A percentile compares a stretch with the other conserved stretches of the same genome.
These are phyloP conservation scores for Cytospora piceicola DNA, from an alignment of 2,329 filamentous ascomycete genomes.

Conservation along the genomic window DNA sequence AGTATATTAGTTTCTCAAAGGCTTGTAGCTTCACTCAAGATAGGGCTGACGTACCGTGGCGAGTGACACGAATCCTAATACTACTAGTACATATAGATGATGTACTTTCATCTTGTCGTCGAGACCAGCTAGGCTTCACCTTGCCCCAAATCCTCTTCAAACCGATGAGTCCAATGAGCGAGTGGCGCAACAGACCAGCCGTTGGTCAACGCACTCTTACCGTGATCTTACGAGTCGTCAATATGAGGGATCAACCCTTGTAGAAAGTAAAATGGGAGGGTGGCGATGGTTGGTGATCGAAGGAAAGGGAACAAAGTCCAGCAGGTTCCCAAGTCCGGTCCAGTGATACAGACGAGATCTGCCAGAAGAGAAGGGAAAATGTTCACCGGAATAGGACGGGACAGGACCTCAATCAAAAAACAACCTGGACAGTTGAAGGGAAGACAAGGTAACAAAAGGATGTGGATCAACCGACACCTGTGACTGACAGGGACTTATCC, in stretches of 20 bases:
- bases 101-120: slow-evolving; percentile 26
- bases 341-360: slow-evolving; percentile 22
- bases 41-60: slow-evolving; percentile 21
- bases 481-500: slow-evolving; percentile 21
- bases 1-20: background rate
- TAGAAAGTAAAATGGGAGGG: slow-evolving; percentile 8
- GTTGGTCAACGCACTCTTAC: slow-evolving; percentile 11
- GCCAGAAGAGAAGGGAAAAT: slow-evolving; percentile 12
- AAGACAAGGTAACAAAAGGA: background rate
- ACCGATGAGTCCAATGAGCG: slow-evolving; percentile 14
- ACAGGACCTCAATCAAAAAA: slow-evolving; percentile 14
- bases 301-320: slow-evolving; percentile 26
- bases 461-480: slow-evolving; percentile 23
- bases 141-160: slow-evolving; percentile 5
- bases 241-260: slow-evolving; percentile 15
- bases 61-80: slow-evolving; percentile 26
- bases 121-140: slow-evolving; percentile 20
- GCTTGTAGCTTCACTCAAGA: background rate
- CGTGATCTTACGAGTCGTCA: background rate
- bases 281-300: slow-evolving; percentile 23
- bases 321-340: slow-evolving; percentile 23
- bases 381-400: slow-evolving; percentile 23
- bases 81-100: slow-evolving; percentile 19
- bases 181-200: slow-evolving; percentile 31
- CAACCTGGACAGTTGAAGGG: background rate